phyloP scores from a whole-genome alignment of 495 filamentous ascomycete genomes.

The Trichoderma orchidacearum region DNA sequence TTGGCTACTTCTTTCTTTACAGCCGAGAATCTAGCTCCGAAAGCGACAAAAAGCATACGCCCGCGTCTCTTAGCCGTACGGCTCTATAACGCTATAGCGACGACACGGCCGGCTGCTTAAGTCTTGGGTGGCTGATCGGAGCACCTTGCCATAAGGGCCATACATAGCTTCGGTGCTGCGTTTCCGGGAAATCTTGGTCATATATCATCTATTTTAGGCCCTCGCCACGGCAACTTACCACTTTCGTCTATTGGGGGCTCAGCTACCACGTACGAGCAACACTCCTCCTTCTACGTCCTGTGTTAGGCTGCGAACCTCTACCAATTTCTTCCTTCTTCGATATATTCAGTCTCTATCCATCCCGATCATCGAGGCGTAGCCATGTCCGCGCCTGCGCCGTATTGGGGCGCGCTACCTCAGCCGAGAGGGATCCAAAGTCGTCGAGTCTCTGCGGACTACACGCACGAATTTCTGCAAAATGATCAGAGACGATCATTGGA shows the following conservation, averaged over 20 bases:
- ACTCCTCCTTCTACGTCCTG: background rate
- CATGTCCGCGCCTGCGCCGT: constrained; percentile 28
- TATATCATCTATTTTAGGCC: background rate
- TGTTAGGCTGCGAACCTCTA: background rate
- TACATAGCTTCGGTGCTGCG: background rate
- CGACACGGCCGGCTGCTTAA: background rate
- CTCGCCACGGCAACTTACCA: background rate
- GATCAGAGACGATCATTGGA: constrained; percentile 20
- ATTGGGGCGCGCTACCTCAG: constrained; percentile 28
- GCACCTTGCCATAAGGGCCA: background rate
- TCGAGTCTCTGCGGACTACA: constrained; percentile 26
- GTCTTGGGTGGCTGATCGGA: background rate
- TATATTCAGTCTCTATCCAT: constrained; percentile 3
- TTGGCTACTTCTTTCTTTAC: too few species aligned
- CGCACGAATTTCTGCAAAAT: constrained; percentile 18
- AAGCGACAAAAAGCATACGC: background rate
- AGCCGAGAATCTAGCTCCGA: too few species aligned
- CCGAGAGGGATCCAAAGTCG: constrained; percentile 22
- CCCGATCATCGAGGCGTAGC: constrained; percentile 11
- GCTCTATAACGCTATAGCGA: background rate
- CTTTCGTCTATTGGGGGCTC: background rate
- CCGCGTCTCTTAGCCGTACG: background rate
- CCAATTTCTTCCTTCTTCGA: background rate
- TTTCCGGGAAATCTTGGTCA: background rate
- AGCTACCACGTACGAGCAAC: background rate